These are phyloP conservation scores for Aspergillus pseudoglaucus DNA, from an alignment of 2,329 filamentous ascomycete genomes.

Conservation along the genomic window DNA sequence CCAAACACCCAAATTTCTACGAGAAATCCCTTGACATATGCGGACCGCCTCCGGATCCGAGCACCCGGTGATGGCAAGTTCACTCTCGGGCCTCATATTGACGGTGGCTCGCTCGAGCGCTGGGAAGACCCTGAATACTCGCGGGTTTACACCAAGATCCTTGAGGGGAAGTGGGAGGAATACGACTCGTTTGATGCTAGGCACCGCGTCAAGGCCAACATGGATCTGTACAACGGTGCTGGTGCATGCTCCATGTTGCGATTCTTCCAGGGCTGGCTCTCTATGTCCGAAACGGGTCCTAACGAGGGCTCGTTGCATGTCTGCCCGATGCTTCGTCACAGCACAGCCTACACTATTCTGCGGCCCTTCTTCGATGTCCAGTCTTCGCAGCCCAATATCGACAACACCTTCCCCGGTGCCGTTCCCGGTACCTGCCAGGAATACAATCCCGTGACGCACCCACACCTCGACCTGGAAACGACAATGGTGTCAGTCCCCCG, in stretches of 20 bases:
- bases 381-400: conserved; percentile 35
- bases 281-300: conserved; percentile 65
- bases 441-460: conserved; percentile 57
- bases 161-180: conserved; percentile 68
- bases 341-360: conserved; percentile 73
- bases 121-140: conserved; percentile 69
- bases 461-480: conserved; percentile 59
- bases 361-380: conserved; percentile 71
- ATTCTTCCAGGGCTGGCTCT: conserved; percentile 84
- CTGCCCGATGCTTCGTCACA: conserved; percentile 67
- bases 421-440: conserved; percentile 64
- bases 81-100: conserved; percentile 65
- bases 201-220: conserved; percentile 59
- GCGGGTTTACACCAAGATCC: conserved; percentile 65
- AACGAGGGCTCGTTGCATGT: conserved; percentile 75
- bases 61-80: conserved; percentile 65
- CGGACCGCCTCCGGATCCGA: conserved; percentile 65
- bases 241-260: conserved; percentile 80
- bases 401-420: conserved; percentile 59
- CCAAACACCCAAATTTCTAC: conserved; percentile 43
- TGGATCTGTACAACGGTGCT: conserved; percentile 72
- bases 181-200: conserved; percentile 79
- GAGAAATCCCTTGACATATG: conserved; percentile 59
- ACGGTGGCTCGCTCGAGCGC: conserved; percentile 67
- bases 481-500: conserved; percentile 67